Evolutionary conservation across 345 rosid species (phyloP).

Genomic region (Eucalyptus curtisii): DNA sequence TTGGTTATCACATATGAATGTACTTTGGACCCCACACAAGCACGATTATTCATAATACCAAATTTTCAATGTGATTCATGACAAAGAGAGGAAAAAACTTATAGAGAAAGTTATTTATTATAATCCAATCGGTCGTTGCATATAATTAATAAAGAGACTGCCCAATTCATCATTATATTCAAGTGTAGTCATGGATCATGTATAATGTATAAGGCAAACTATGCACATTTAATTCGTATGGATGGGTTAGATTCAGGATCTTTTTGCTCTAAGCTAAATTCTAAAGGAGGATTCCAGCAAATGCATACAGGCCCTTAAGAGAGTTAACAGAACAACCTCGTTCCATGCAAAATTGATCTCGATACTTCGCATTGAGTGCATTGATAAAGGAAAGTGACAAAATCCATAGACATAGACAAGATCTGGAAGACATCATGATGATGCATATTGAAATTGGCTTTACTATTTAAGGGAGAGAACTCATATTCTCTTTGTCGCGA

Average conservation of each 20-base stretch:
- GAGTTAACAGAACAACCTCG: neutral
- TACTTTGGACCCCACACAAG: neutral
- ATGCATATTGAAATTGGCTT: too few relatives aligned
- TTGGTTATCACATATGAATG: neutral
- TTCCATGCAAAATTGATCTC: neutral
- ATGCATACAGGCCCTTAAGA: neutral
- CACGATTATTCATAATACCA: too few relatives aligned
- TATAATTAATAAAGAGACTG: neutral
- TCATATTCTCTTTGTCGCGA: too few relatives aligned
- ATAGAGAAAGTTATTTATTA: slow-evolving; percentile 23
- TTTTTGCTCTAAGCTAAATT: neutral
- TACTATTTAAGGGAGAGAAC: neutral
- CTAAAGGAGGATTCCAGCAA: neutral
- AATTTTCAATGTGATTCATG: neutral
- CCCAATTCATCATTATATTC: neutral
- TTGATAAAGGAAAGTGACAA: neutral
- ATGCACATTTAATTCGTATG: neutral
- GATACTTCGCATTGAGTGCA: neutral
- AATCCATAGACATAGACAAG: neutral
- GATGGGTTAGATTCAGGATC: neutral
- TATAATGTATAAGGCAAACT: neutral
- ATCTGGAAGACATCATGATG: neutral
- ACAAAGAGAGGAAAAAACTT: neutral
- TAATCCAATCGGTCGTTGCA: slow-evolving; percentile 24
- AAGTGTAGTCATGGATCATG: neutral